Conservation (phyloP, 2,329 filamentous ascomycete species). For the Ophiosphaerella korrae region DNA sequence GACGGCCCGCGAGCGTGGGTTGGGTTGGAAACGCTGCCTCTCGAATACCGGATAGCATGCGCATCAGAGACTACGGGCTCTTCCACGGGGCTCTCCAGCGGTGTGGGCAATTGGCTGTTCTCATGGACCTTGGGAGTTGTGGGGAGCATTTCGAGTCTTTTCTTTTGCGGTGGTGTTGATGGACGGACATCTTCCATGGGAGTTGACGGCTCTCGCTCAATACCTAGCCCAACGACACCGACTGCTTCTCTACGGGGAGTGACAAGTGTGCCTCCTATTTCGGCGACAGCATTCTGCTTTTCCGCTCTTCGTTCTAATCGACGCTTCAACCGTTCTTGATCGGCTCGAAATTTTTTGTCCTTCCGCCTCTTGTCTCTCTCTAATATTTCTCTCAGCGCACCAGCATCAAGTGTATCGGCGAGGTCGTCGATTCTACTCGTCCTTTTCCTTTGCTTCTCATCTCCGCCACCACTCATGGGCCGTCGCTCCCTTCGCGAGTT, state of each 20-base stretch:
- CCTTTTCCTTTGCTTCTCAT: conserved; percentile 56
- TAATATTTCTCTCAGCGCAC: conserved; percentile 84
- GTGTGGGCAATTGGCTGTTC: conserved; percentile 40
- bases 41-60: conserved; percentile 54
- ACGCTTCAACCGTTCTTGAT: conserved; percentile 69
- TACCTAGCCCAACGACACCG: conserved; percentile 57
- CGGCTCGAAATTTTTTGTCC: conserved; percentile 72
- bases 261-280: conserved; percentile 60
- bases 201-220: conserved; percentile 62
- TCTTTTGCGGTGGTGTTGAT: conserved; percentile 43
- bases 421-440: conserved; percentile 70
- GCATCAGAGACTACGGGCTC: conserved; percentile 57
- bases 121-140: conserved; percentile 23
- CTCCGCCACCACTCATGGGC: conserved; percentile 54
- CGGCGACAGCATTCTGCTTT: conserved; percentile 62
- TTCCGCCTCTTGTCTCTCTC: conserved; percentile 83
- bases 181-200: conserved; percentile 56
- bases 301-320: conserved; percentile 71
- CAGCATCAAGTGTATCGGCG: conserved; percentile 83
- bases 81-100: conserved; percentile 51
- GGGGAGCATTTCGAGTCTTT: conserved; percentile 21
- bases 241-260: conserved; percentile 58
- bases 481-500: conserved; percentile 58
- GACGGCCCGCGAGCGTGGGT: conserved; percentile 55
- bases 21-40: conserved; percentile 54